phyloP scores from a whole-genome alignment of 108 stramenopile genomes.

The Parmales sp. region DNA sequence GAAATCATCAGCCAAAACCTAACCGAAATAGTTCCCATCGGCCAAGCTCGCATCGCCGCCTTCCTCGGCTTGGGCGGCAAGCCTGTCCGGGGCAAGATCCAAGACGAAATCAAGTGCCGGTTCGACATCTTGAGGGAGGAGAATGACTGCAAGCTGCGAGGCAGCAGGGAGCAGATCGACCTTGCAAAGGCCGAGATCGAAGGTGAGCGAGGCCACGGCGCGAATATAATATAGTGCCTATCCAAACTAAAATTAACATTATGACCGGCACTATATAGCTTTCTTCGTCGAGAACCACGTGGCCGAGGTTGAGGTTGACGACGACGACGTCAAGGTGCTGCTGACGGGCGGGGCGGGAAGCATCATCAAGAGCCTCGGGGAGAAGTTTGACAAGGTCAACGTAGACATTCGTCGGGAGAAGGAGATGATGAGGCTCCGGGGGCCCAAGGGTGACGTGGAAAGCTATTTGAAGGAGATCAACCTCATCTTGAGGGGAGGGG shows the following conservation, averaged over 20 bases:
- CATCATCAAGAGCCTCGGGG: not conserved
- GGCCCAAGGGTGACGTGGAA: too few species aligned
- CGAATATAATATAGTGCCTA: too few species aligned
- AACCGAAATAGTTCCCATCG: not conserved
- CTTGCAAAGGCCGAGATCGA: not conserved
- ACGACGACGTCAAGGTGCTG: not conserved
- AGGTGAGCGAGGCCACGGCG: not conserved
- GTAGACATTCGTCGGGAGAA: too few species aligned
- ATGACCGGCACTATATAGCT: too few species aligned
- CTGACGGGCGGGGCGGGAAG: too few species aligned
- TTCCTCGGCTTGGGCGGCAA: not conserved
- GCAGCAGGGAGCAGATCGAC: not conserved
- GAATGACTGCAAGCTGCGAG: not conserved
- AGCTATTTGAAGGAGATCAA: too few species aligned
- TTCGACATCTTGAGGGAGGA: not conserved
- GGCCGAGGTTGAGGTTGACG: not conserved
- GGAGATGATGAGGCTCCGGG: too few species aligned
- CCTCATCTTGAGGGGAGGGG: too few species aligned
- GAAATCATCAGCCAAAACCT: not conserved
- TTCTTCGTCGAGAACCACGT: not conserved
- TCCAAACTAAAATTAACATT: too few species aligned
- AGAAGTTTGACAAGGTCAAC: too few species aligned
- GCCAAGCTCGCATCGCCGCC: not conserved
- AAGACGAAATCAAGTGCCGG: not conserved
- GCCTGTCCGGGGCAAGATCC: not conserved